Evolutionary conservation across 176 grass and related monocot species (phyloP).

Genomic region (Oryza meyeriana): DNA sequence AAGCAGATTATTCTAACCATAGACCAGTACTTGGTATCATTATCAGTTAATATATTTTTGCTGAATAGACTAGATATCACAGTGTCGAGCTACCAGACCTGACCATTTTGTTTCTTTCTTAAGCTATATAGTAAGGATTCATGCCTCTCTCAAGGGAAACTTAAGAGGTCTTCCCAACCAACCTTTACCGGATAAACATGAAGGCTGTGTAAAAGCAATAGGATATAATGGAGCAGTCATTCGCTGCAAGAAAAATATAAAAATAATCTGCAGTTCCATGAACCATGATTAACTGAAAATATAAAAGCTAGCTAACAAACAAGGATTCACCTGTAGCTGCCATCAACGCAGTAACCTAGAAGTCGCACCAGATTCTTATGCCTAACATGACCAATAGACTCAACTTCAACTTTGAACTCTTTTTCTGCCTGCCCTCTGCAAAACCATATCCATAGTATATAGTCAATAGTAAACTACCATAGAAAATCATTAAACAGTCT

Average conservation of each 20-base stretch:
- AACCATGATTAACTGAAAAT: neutral
- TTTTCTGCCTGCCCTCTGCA: slow-evolving; percentile 74
- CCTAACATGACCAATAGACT: slow-evolving; percentile 75
- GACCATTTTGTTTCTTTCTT: neutral
- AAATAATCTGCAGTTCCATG: neutral
- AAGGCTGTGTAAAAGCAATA: neutral
- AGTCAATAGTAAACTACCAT: neutral
- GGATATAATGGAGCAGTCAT: neutral
- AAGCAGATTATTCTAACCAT: neutral
- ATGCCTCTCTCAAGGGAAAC: too few relatives aligned
- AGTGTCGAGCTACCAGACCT: neutral
- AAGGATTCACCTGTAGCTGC: slow-evolving; percentile 52
- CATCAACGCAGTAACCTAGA: slow-evolving; percentile 62
- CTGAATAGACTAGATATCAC: neutral
- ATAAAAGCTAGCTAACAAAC: neutral
- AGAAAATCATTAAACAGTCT: neutral
- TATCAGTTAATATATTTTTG: neutral
- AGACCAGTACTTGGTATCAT: neutral
- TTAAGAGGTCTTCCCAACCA: too few relatives aligned
- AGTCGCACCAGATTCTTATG: slow-evolving; percentile 76
- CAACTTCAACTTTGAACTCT: slow-evolving; percentile 73
- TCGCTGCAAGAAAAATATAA: neutral
- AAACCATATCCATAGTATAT: slow-evolving; percentile 10
- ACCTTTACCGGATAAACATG: too few relatives aligned
- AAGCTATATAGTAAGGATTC: too few relatives aligned